Evolutionary conservation across 1,284 basidiomycete genomes (phyloP).

Genomic region (Moesziomyces antarcticus): DNA sequence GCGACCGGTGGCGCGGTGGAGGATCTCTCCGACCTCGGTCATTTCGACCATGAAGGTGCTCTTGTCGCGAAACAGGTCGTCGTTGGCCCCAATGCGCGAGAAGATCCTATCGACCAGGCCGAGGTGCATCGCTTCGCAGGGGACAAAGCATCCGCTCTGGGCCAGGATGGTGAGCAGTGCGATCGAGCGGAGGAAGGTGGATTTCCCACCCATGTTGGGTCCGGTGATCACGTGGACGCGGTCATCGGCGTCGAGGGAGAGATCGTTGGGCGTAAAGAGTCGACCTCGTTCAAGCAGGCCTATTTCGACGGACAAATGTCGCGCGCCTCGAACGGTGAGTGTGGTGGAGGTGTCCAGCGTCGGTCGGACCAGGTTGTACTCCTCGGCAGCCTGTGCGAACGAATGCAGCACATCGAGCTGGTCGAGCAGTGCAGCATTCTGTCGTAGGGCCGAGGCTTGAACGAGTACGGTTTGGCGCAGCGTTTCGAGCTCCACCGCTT

Average conservation of each 20-base stretch:
- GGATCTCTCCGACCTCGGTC: conserved; percentile 71
- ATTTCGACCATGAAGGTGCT: conserved; percentile 86
- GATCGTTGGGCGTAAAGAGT: conserved; percentile 75
- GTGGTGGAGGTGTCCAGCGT: conserved; percentile 72
- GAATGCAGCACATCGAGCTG: conserved; percentile 87
- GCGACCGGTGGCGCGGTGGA: conserved; percentile 74
- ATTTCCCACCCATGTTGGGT: conserved; percentile 95
- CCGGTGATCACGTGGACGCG: conserved; percentile 84
- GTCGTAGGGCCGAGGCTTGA: conserved; percentile 68
- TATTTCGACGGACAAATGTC: conserved; percentile 92
- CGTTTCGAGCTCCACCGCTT: conserved; percentile 49
- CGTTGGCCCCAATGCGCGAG: conserved; percentile 92
- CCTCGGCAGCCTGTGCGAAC: conserved; percentile 83
- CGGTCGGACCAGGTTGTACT: conserved; percentile 82
- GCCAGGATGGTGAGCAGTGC: conserved; percentile 91
- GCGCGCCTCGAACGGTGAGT: conserved; percentile 78
- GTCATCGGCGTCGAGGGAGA: conserved; percentile 61
- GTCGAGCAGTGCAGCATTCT: conserved; percentile 83
- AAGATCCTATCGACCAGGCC: conserved; percentile 92
- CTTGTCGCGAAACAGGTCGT: conserved; percentile 90
- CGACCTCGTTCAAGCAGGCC: conserved; percentile 76
- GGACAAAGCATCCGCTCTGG: conserved; percentile 91
- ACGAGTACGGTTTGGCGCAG: conserved; percentile 54
- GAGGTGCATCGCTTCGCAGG: conserved; percentile 80
- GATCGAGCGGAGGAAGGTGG: conserved; percentile 88